phyloP scores from a whole-genome alignment of 2,329 filamentous ascomycete species.

The Chaetomium sp. region DNA sequence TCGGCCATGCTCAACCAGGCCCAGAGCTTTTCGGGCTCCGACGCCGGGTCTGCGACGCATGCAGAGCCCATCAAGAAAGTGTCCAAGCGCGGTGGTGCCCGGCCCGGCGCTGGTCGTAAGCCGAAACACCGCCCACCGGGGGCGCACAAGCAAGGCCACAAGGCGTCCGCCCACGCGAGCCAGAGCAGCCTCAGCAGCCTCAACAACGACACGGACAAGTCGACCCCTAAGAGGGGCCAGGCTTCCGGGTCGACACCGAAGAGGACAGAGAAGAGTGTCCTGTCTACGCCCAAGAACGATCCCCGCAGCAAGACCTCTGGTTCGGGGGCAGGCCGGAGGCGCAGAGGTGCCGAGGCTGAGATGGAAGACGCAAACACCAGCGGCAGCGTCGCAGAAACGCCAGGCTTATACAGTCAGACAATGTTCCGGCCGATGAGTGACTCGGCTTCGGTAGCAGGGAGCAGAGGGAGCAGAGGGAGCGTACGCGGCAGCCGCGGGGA shows the following conservation, averaged over 20 bases:
- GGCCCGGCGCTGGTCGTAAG: slow-evolving; percentile 36
- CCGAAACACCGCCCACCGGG: slow-evolving; percentile 30
- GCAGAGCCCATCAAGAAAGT: slow-evolving; percentile 25
- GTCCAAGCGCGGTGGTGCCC: slow-evolving; percentile 35
- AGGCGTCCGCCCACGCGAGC: slow-evolving; percentile 6
- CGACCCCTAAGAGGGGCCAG: slow-evolving; percentile 15
- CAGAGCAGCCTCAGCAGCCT: slow-evolving; percentile 18
- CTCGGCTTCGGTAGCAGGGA: slow-evolving; percentile 4
- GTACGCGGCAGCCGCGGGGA: not conserved
- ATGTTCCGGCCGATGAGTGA: slow-evolving; percentile 30
- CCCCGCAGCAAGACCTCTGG: not conserved
- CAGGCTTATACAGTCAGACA: slow-evolving; percentile 22
- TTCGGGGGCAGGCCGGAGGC: slow-evolving; percentile 24
- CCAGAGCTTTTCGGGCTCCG: slow-evolving; percentile 16
- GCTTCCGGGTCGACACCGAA: not conserved
- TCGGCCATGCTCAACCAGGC: slow-evolving; percentile 14
- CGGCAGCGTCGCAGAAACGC: not conserved
- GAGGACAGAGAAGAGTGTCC: not conserved
- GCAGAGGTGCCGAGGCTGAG: slow-evolving; percentile 27
- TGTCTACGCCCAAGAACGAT: not conserved
- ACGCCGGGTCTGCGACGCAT: not conserved
- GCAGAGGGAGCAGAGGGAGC: slow-evolving; percentile 3
- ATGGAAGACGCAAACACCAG: slow-evolving; percentile 10
- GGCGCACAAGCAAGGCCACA: slow-evolving; percentile 6
- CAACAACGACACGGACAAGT: slow-evolving; percentile 15